Evolutionary conservation across 768 basidiomycete species (phyloP), one percentile per base, ranked within the genome.

Genomic region (Collybia sp.): DNA sequence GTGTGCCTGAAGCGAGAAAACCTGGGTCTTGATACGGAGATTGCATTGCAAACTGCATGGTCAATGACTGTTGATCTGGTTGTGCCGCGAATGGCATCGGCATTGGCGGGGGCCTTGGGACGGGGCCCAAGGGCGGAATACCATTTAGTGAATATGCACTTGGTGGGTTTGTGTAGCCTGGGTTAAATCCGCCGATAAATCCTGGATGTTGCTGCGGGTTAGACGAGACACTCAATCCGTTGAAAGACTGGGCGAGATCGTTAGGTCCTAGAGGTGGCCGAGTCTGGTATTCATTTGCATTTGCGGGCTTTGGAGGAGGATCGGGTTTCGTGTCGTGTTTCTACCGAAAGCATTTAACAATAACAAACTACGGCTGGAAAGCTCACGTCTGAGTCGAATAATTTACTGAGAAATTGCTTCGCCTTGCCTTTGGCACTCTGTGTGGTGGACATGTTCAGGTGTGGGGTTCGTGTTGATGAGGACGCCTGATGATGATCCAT

Each of bases 171-270:
- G 53, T 19, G 30, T 48, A 47, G 12, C 43, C 43, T 34, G 68
- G 67, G 52, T 66, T 44, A 54, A 82, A 83, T 25, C 80, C 79
- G 13, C 77, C 79, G 30, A 80, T 58, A 52, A 82, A 81, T 20
- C 51, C 49, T 38, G 53, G 34, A 10, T 53, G 40, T 34, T 42
- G 17, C 40, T 40, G 38, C 35, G 35, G 13, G 35, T 18, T 37
- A 13, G 35, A 42, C 3, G 56, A 55, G 13, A 67, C 43, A n/a
- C 50, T 47, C 12, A 71, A 57, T 1, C 48, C 44, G 36, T 54
- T 53, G 52, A 71, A 65, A 6, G 58, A 51, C 25, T 60, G 51
- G 16, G 49, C 42, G 17, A 67, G 48, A 16, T 57, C n/a, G n/a
- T n/a, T n/a, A n/a, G 49, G 11, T 56, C 15, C 35, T 50, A 38